These are phyloP conservation scores for Ustilaginoidea virens DNA, from an alignment of 2,329 filamentous ascomycete species.

Conservation along the genomic window DNA sequence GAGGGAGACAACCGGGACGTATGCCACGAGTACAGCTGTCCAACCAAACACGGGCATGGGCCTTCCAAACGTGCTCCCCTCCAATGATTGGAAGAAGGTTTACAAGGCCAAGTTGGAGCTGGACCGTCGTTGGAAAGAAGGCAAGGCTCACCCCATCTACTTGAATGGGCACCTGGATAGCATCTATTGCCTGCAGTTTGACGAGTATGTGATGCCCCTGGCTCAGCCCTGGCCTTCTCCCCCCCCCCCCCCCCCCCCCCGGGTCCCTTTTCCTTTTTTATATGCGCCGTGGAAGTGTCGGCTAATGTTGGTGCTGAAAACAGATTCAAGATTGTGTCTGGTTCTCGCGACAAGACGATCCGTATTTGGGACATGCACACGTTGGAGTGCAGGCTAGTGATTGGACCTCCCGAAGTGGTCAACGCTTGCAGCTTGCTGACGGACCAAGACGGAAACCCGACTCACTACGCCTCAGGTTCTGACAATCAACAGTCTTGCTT, in stretches of 20 bases:
- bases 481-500: conserved; percentile 29
- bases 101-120: conserved; percentile 65
- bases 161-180: conserved; percentile 89
- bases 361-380: conserved; percentile 92
- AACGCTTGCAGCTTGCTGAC: conserved; percentile 33
- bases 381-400: conserved; percentile 69
- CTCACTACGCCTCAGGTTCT: conserved; percentile 39
- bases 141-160: conserved; percentile 69
- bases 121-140: conserved; percentile 63
- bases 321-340: conserved; percentile 88
- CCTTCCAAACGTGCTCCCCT: conserved; percentile 36
- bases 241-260: neutral
- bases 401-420: conserved; percentile 60
- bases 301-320: conserved; percentile 3
- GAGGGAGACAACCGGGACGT: conserved; percentile 43
- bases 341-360: conserved; percentile 88
- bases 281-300: neutral
- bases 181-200: conserved; percentile 96
- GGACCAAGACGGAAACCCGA: conserved; percentile 32
- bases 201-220: conserved; percentile 66
- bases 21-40: conserved; percentile 38
- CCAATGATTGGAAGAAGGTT: conserved; percentile 74
- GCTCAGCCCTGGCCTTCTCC: too few species aligned
- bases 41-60: conserved; percentile 40
- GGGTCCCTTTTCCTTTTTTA: neutral